These are phyloP conservation scores for Ceratocystis diversiconidia DNA, from an alignment of 2,329 filamentous ascomycete species.

Conservation along the genomic window DNA sequence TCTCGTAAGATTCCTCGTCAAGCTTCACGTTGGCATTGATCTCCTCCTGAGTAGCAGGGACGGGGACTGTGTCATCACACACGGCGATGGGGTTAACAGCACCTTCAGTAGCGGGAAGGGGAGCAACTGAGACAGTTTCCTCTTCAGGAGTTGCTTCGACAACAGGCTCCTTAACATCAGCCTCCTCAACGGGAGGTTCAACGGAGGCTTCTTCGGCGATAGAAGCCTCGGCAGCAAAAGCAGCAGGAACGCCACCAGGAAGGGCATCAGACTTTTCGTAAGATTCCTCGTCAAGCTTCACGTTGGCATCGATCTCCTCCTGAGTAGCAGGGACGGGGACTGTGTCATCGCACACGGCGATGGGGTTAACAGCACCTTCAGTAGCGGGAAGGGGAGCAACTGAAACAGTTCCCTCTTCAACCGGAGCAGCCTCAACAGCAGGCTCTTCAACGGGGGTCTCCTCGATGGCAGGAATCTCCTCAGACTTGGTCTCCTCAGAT, in stretches of 20 bases:
- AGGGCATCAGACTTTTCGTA: conserved; percentile 68
- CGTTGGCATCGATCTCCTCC: conserved; percentile 55
- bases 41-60: conserved; percentile 53
- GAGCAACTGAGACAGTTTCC: conserved; percentile 43
- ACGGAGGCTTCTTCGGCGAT: conserved; percentile 39
- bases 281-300: conserved; percentile 68
- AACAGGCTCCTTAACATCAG: not conserved
- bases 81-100: conserved; percentile 68
- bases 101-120: conserved; percentile 47
- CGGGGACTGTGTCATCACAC: conserved; percentile 67
- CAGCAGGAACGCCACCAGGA: conserved; percentile 47
- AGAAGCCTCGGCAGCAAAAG: conserved; percentile 54
- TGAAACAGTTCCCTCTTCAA: conserved; percentile 34
- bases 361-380: conserved; percentile 58
- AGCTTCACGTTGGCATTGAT: conserved; percentile 57
- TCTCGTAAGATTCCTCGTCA: conserved; percentile 78
- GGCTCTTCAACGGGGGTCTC: conserved; percentile 9
- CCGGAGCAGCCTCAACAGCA: conserved; percentile 9
- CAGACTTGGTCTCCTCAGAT: conserved; percentile 42
- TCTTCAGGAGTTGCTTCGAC: conserved; percentile 11
- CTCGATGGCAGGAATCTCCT: not conserved
- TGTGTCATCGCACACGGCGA: conserved; percentile 66
- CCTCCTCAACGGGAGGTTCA: conserved; percentile 20
- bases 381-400: conserved; percentile 50
- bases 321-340: conserved; percentile 56